A percentile compares a stretch with the other conserved stretches of the same genome.
Conservation (phyloP, 345 rosid genomes). For the Acer saccharum region DNA sequence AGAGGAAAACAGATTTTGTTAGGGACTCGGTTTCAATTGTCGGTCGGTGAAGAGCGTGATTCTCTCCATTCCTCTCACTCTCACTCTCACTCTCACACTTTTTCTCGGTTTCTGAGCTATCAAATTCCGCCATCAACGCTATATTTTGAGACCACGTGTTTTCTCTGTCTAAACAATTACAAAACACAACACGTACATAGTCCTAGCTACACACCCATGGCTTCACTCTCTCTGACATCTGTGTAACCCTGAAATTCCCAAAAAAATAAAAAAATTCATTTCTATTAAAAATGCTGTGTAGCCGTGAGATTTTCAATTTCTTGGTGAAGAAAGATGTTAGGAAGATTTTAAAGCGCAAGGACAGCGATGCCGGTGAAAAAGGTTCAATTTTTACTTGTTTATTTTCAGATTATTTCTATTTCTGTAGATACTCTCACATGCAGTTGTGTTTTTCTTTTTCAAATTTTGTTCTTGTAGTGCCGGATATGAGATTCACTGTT, state of each 20-base stretch:
- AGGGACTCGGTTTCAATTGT: no score
- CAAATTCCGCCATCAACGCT: constrained; percentile 25
- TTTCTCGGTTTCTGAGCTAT: not conserved
- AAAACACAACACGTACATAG: not conserved
- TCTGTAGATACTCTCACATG: not conserved
- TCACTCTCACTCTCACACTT: not conserved
- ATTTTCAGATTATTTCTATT: no score
- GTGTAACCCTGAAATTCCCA: not conserved
- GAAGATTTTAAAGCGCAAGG: constrained; percentile 49
- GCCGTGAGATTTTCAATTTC: constrained; percentile 48
- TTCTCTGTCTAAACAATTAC: not conserved
- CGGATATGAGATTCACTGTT: no score
- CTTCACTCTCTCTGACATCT: not conserved
- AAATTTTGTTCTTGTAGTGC: not conserved
- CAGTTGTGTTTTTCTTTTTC: not conserved
- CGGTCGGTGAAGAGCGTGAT: constrained; percentile 14
- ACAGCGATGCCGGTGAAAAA: constrained; percentile 49
- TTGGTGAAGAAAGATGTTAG: constrained; percentile 46
- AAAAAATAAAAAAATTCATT: no score
- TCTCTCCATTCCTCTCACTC: constrained; percentile 18
- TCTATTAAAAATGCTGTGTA: constrained; percentile 30
- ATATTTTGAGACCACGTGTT: constrained; percentile 19
- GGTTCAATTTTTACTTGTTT: constrained; percentile 13
- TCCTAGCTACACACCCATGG: not conserved
- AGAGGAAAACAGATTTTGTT: no score